Conservation (phyloP, 441 rosid species). For the Cnidoscolus chayamansa region DNA sequence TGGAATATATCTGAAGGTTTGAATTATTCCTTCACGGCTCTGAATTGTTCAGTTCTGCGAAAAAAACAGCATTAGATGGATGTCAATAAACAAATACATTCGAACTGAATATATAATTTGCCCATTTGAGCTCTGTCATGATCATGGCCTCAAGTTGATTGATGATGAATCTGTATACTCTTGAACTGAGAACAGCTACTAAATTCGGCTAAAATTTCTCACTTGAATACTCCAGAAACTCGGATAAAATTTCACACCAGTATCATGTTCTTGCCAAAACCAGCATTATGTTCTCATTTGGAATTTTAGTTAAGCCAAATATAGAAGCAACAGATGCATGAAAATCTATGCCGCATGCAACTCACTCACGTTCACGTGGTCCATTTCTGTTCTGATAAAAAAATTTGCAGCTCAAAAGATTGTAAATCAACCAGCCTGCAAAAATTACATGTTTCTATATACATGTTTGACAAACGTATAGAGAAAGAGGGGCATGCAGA, state of each 20-base stretch:
- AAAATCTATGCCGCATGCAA: neutral
- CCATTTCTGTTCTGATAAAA: constrained; percentile 1
- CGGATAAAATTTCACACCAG: too few species aligned
- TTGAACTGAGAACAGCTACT: too few species aligned
- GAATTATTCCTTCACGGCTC: neutral
- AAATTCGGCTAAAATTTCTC: too few species aligned
- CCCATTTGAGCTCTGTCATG: neutral
- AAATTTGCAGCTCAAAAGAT: constrained; percentile 15
- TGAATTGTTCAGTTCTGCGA: neutral
- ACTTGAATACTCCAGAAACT: too few species aligned
- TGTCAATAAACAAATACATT: neutral
- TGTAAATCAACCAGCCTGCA: neutral
- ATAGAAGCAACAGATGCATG: neutral
- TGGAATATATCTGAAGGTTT: neutral
- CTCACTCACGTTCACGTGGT: neutral
- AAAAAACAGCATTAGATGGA: neutral
- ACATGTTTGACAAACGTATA: neutral
- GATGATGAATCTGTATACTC: too few species aligned
- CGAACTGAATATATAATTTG: neutral
- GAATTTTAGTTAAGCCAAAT: too few species aligned
- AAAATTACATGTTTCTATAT: neutral
- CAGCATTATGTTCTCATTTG: too few species aligned
- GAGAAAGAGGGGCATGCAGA: neutral
- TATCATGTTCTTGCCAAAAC: too few species aligned
- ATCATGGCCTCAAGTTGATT: too few species aligned